Conservation (phyloP, 345 rosid genomes). For the Conringia planisiliqua region DNA sequence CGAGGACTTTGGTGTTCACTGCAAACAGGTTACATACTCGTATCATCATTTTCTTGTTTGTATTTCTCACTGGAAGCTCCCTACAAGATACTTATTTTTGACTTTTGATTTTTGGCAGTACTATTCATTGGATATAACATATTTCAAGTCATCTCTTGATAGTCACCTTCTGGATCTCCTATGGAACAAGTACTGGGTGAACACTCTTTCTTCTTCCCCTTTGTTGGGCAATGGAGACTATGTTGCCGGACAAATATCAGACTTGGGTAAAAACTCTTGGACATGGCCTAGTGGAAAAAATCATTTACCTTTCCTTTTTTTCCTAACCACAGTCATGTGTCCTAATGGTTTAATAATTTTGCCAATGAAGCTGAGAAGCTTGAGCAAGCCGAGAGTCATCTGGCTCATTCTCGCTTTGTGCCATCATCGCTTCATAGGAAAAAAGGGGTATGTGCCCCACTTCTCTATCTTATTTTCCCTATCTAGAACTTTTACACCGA, state of each 20-base stretch:
- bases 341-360: neutral
- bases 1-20: constrained; percentile 51
- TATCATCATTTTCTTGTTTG: neutral
- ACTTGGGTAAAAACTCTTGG: constrained; percentile 62
- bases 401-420: constrained; percentile 77
- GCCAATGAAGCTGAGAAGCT: constrained; percentile 82
- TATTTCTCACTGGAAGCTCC: neutral
- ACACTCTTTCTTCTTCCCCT: constrained; percentile 95
- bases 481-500: neutral
- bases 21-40: constrained; percentile 68
- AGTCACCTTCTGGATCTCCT: constrained; percentile 91
- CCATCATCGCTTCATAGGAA: constrained; percentile 54
- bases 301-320: neutral
- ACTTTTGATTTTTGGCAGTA: constrained; percentile 47
- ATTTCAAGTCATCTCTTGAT: constrained; percentile 96
- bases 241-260: constrained; percentile 97
- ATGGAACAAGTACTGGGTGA: constrained; percentile 99
- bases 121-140: constrained; percentile 88
- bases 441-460: constrained; percentile 60
- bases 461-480: neutral
- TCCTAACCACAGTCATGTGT: neutral
- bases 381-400: constrained; percentile 92
- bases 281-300: neutral
- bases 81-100: neutral
- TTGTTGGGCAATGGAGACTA: constrained; percentile 97